phyloP scores from a whole-genome alignment of 495 filamentous ascomycete genomes.

The Penicillium verhagenii region DNA sequence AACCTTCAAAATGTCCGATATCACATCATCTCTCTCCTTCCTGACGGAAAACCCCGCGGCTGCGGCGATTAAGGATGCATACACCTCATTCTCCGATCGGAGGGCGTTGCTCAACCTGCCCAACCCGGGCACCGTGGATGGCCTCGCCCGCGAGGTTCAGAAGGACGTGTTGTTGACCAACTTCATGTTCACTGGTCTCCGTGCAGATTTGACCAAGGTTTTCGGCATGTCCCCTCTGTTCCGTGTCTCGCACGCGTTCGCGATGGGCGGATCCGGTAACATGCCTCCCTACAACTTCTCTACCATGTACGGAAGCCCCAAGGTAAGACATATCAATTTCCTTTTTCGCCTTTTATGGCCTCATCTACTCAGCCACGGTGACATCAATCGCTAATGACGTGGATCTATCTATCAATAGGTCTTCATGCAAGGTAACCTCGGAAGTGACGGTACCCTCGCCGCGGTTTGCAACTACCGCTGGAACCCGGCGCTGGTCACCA shows the following conservation, averaged over 20 bases:
- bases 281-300: conserved; percentile 93
- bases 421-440: conserved; percentile 92
- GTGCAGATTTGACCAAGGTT: conserved; percentile 92
- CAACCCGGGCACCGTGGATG: conserved; percentile 91
- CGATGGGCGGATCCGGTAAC: conserved; percentile 78
- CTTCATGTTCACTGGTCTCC: conserved; percentile 91
- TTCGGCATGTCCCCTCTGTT: conserved; percentile 92
- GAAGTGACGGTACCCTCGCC: conserved; percentile 79
- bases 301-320: conserved; percentile 86
- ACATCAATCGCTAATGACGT: not conserved
- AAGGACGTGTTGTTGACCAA: conserved; percentile 93
- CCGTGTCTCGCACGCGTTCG: conserved; percentile 94
- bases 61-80: conserved; percentile 69
- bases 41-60: conserved; percentile 70
- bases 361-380: not conserved
- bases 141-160: conserved; percentile 87
- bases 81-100: conserved; percentile 77
- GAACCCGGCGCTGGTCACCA: conserved; percentile 71
- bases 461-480: conserved; percentile 90
- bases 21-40: conserved; percentile 60
- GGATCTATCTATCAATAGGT: conserved; percentile 52
- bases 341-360: not conserved
- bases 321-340: conserved; percentile 57
- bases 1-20: conserved; percentile 41
- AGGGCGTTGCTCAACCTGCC: conserved; percentile 82